Conservation (phyloP, 169 alveolate species). For the Cryptosporidium parvum region DNA sequence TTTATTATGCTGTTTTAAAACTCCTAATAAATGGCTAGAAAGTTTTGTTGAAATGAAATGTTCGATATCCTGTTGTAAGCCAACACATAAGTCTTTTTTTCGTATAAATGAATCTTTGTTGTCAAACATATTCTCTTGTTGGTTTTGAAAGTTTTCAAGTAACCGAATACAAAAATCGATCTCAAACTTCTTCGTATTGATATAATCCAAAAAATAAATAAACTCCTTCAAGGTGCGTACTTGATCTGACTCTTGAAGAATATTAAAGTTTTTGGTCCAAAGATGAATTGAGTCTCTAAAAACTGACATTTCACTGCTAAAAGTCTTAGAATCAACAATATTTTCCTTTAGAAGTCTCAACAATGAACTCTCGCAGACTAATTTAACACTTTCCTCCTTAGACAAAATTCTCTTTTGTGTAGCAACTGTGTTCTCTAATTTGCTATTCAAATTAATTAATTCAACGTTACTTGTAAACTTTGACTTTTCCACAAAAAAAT, state of each 20-base stretch:
- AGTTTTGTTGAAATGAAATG: not conserved
- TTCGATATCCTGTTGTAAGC: conserved; percentile 9
- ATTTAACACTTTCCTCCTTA: conserved; percentile 7
- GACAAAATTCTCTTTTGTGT: not conserved
- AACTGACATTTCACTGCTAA: conserved; percentile 38
- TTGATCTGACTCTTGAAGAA: conserved; percentile 30
- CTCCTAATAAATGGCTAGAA: conserved; percentile 6
- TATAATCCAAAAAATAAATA: conserved; percentile 13
- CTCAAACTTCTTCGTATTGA: conserved; percentile 16
- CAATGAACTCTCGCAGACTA: conserved; percentile 43
- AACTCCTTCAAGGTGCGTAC: conserved; percentile 2
- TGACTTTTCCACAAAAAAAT: conserved; percentile 8
- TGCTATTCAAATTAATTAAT: conserved; percentile 11
- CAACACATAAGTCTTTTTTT: not conserved
- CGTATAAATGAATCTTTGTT: not conserved
- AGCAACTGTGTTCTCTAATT: conserved; percentile 9
- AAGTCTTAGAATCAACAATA: conserved; percentile 12
- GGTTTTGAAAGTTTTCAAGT: not conserved
- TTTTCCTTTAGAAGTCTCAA: conserved; percentile 3
- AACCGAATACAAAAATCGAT: conserved; percentile 62
- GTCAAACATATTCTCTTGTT: not conserved
- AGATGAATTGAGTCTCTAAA: conserved; percentile 20
- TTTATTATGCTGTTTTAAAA: not conserved
- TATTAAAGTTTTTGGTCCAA: conserved; percentile 17
- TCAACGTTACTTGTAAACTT: conserved; percentile 5